Evolutionary conservation across 331 rosid species (phyloP), one percentile per base, ranked within the genome.

Genomic region (Malus hybrid): DNA sequence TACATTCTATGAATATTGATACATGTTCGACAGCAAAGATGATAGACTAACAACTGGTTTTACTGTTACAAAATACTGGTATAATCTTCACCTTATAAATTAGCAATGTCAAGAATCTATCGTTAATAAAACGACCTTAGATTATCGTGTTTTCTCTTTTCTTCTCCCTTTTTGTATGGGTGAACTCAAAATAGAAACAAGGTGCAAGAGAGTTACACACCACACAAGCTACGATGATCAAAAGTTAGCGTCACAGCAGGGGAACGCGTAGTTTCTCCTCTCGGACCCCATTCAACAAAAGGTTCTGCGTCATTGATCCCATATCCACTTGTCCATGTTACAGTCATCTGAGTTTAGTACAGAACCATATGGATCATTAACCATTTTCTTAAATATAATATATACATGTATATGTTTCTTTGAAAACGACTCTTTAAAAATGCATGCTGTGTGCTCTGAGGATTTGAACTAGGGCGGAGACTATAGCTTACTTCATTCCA

Each of bases 291-390:
- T 74, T 84, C 85, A 74, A 89, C 86, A 34, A 92, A 86, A 74
- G 97, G 87, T 68, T 84, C 90, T n/a, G 97, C 97, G 65, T 85
- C 89, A 44, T 65, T 46, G 50, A 42, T 88, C 74, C 89, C 89
- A 67, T 85, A 89, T 77, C 97, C 97, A 76, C 97, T 91, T 66
- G 97, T 89, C 97, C 97, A 91, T 78, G 97, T 89, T 67, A 91
- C 91, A 44, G 93, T 89, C 85, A 89, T 91, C 91, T 91, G 90
- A 70, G 71, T 79, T 65, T 72, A 66, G 57, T 63, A 34, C 65
- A 77, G 61, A 80, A 33, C 34, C 71, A 60, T 73, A 77, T 77
- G 59, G 34, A 5, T 79, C 27, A 24, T 65, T 50, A 71, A 59
- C 29, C 12, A 1, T 59, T 59, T n/a, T 22, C 64, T 59, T 11